Percentiles rank a stretch among this genome's conserved stretches.
These are phyloP conservation scores for Penicillium sp. DNA, from an alignment of 2,329 filamentous ascomycete species.

Conservation along the genomic window DNA sequence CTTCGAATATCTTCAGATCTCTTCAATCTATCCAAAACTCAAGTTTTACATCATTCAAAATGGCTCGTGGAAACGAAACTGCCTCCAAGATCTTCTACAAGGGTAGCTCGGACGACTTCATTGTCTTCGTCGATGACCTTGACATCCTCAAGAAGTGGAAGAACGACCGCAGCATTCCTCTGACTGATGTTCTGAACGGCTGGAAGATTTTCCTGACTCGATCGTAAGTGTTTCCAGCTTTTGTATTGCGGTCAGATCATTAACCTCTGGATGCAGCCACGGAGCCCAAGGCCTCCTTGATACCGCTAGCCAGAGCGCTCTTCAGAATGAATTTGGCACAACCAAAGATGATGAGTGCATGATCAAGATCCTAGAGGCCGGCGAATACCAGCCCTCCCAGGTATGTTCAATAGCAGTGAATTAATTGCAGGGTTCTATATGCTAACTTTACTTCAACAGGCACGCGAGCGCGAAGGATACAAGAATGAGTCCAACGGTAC, in stretches of 20 bases:
- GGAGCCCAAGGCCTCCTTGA: conserved; percentile 79
- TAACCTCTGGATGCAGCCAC: conserved; percentile 58
- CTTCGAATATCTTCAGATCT: conserved; percentile 8
- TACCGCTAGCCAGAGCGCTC: conserved; percentile 66
- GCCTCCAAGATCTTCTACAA: conserved; percentile 83
- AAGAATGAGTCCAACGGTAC: conserved; percentile 29
- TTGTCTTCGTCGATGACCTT: conserved; percentile 51
- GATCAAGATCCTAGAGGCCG: conserved; percentile 74
- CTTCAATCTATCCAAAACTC: background rate
- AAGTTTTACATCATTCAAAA: conserved; percentile 34
- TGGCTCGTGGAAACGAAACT: conserved; percentile 68
- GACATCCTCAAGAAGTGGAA: conserved; percentile 76
- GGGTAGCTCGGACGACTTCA: conserved; percentile 67
- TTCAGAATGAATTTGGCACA: conserved; percentile 88
- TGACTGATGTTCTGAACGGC: conserved; percentile 79
- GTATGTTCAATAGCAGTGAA: conserved; percentile 39
- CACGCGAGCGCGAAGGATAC: conserved; percentile 28
- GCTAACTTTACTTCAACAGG: conserved; percentile 17
- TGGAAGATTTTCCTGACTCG: conserved; percentile 91
- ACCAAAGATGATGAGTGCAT: conserved; percentile 75
- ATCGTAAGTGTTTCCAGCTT: conserved; percentile 60
- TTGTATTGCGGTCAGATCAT: background rate
- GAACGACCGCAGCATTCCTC: conserved; percentile 70
- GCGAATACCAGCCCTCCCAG: conserved; percentile 61
- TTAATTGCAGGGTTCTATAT: background rate